Percentiles rank a stretch among this genome's conserved stretches.
Evolutionary conservation across 306 rosid species (phyloP).

Genomic region (Corylus americana): DNA sequence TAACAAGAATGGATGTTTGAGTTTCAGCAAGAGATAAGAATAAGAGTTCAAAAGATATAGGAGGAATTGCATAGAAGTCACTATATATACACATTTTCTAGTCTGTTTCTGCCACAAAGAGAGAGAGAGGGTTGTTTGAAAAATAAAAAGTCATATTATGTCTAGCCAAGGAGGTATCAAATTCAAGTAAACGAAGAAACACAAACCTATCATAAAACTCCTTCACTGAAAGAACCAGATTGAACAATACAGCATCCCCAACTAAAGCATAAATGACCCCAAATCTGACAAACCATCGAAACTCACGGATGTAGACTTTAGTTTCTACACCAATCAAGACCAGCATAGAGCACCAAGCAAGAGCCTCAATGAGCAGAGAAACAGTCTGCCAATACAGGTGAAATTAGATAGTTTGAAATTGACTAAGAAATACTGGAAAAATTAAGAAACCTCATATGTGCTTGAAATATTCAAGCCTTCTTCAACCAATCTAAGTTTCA

Average conservation of each 20-base stretch:
- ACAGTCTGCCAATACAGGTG: slow-evolving; percentile 53
- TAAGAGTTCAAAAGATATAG: neutral
- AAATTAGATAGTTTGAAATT: neutral
- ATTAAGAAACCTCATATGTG: slow-evolving; percentile 12
- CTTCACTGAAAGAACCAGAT: slow-evolving; percentile 64
- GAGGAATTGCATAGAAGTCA: too few relatives aligned
- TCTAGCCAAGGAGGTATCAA: slow-evolving; percentile 23
- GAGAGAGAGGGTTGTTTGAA: neutral
- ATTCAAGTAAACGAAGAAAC: slow-evolving; percentile 19
- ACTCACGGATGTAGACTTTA: slow-evolving; percentile 68
- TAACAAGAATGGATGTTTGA: neutral
- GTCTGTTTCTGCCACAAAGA: neutral
- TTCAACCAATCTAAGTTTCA: neutral
- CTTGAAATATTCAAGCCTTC: neutral
- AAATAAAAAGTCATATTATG: neutral
- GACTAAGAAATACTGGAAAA: neutral
- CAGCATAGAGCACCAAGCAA: slow-evolving; percentile 84
- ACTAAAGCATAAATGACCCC: slow-evolving; percentile 70
- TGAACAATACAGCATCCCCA: slow-evolving; percentile 81
- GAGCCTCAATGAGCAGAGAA: slow-evolving; percentile 59
- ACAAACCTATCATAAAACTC: slow-evolving; percentile 71
- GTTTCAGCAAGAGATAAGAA: neutral
- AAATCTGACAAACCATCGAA: slow-evolving; percentile 89
- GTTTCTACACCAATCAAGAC: slow-evolving; percentile 74
- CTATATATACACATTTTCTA: neutral